Conservation (phyloP, 306 rosid genomes). For the Vigna radiata region DNA sequence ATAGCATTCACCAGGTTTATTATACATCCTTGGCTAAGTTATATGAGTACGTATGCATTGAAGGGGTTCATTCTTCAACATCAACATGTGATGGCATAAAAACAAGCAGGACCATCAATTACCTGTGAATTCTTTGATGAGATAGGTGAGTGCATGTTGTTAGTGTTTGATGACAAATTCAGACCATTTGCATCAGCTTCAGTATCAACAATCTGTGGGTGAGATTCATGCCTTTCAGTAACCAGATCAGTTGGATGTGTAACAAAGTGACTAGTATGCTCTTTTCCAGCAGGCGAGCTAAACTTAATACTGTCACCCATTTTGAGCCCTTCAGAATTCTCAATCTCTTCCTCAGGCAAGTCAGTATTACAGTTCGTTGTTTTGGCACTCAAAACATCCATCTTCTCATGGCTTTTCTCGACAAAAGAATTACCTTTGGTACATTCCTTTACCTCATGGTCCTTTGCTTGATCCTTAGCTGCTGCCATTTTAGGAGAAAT, state of each 20-base stretch:
- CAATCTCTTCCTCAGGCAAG: slow-evolving; percentile 51
- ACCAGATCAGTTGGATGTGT: slow-evolving; percentile 57
- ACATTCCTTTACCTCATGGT: slow-evolving; percentile 63
- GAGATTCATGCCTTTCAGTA: slow-evolving; percentile 50
- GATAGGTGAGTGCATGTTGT: slow-evolving; percentile 55
- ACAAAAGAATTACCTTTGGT: slow-evolving; percentile 51
- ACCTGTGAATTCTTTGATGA: slow-evolving; percentile 66
- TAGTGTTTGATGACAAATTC: slow-evolving; percentile 52
- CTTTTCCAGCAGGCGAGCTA: slow-evolving; percentile 56
- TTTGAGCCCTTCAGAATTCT: slow-evolving; percentile 57
- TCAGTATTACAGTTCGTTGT: slow-evolving; percentile 53
- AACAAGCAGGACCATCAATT: slow-evolving; percentile 37
- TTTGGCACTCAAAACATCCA: slow-evolving; percentile 56
- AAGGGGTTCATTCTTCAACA: slow-evolving; percentile 10
- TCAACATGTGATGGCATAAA: slow-evolving; percentile 18
- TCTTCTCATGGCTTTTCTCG: slow-evolving; percentile 57
- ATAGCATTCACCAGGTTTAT: neutral
- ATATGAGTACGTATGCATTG: neutral
- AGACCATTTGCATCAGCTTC: slow-evolving; percentile 51
- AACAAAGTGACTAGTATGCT: slow-evolving; percentile 49
- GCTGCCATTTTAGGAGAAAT: slow-evolving; percentile 56
- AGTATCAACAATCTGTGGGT: slow-evolving; percentile 49
- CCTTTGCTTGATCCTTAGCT: slow-evolving; percentile 59
- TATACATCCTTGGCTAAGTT: slow-evolving; percentile 1
- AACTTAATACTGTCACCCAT: slow-evolving; percentile 45